phyloP scores from a whole-genome alignment of 2,329 filamentous ascomycete species.

The Pestalotiopsis sp. region DNA sequence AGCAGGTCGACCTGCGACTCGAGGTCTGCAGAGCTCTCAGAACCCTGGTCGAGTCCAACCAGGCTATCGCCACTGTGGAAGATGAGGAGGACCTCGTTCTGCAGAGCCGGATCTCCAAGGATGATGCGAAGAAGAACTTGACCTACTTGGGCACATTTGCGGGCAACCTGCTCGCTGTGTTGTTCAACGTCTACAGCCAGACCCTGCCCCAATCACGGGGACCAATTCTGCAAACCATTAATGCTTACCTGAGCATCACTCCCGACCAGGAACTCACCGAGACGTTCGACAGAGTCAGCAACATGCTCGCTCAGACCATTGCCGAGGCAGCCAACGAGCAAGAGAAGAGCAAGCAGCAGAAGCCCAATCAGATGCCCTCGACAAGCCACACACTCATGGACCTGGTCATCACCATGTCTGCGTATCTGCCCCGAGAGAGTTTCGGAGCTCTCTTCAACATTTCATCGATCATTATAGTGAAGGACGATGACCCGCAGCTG shows the following conservation, averaged over 20 bases:
- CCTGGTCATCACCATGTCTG: constrained; percentile 91
- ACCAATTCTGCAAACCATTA: constrained; percentile 91
- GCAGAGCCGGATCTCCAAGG: constrained; percentile 77
- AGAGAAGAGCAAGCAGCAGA: constrained; percentile 62
- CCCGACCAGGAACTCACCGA: constrained; percentile 77
- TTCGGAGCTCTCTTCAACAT: constrained; percentile 86
- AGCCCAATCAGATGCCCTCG: constrained; percentile 76
- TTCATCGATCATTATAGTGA: constrained; percentile 79
- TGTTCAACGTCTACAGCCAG: constrained; percentile 99
- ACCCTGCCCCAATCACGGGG: constrained; percentile 91
- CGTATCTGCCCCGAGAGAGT: constrained; percentile 86
- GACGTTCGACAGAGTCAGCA: constrained; percentile 85
- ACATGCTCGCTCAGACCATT: constrained; percentile 78
- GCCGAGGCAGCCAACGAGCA: constrained; percentile 57
- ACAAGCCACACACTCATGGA: constrained; percentile 96
- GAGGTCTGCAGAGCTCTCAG: constrained; percentile 88
- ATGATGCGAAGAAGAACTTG: constrained; percentile 76
- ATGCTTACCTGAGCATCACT: constrained; percentile 89
- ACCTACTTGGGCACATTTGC: constrained; percentile 78
- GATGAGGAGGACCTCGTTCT: constrained; percentile 72
- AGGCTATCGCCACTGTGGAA: constrained; percentile 73
- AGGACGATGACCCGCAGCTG: constrained; percentile 82
- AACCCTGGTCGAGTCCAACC: constrained; percentile 88
- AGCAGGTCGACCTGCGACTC: constrained; percentile 83
- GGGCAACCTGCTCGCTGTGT: constrained; percentile 86